Evolutionary conservation across 1,139 yeast genomes (phyloP), one percentile per base, ranked within the genome.

Genomic region (Spathaspora sp.): DNA sequence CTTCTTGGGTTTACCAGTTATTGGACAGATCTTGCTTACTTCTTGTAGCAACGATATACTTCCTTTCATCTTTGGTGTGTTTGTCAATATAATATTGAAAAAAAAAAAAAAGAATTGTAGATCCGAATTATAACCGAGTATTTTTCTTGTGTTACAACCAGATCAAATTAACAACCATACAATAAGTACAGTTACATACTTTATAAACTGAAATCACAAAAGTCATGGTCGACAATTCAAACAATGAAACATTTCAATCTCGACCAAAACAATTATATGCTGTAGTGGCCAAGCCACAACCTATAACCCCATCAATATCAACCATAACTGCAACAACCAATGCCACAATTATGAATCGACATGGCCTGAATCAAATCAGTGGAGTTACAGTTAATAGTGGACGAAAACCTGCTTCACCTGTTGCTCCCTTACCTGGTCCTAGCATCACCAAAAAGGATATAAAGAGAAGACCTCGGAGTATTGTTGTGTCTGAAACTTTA

Each of bases 291-390:
- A 34, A 31, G 23, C 44, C 43, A 13, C 43, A 41, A 18, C 41
- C 45, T 4, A 34, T 43, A 7, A 37, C 47, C 24, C 51, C 51
- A 4, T 13, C 36, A 7, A 43, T 43, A 4, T 43, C 47, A 15
- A 45, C 48, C 7, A 24, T 49, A 3, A 47, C 47, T 18, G 43
- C 54, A 15, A 50, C 51, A 6, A 50, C 49, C 3, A 42, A 41
- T 6, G 44, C 47, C 8, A 50, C 43, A 20, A 50, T 47, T 15
- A 41, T 24, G 9, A 37, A 26, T 10, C 17, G 33, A 5, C 39
- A 41, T 26, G 43, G 43, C 1, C 10, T 41, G 20, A 34, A 23
- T 20, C 38, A 41, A 16, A n/a, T 31, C 7, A 20, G 23, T 20
- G 23, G 23, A 7, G 23, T 20, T 27, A 27, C 13, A 10, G 11